A percentile compares a stretch with the other conserved stretches of the same genome.
Conservation (phyloP, 2,329 filamentous ascomycete species). For the Dactylellina sp. region DNA sequence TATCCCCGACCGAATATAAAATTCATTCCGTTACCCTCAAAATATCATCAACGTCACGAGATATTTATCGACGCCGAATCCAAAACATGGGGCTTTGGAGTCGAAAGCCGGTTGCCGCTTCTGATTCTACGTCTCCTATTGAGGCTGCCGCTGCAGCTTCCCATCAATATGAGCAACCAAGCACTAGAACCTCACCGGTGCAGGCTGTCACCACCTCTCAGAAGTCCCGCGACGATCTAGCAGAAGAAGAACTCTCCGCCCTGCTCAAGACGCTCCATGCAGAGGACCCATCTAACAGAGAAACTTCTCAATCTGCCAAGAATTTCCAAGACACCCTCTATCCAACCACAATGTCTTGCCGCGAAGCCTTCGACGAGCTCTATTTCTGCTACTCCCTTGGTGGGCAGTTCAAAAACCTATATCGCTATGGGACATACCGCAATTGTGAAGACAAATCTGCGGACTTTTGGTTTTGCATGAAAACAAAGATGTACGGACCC, state of each 20-base stretch:
- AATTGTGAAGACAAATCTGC: slow-evolving; percentile 87
- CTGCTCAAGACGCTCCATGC: slow-evolving; percentile 57
- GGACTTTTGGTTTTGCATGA: slow-evolving; percentile 99
- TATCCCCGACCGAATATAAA: slow-evolving; percentile 31
- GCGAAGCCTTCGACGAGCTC: slow-evolving; percentile 87
- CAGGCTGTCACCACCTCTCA: background rate
- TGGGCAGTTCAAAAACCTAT: slow-evolving; percentile 82
- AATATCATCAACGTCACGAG: background rate
- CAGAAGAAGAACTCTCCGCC: slow-evolving; percentile 59
- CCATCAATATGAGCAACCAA: slow-evolving; percentile 12
- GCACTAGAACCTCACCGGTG: background rate
- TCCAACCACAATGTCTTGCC: slow-evolving; percentile 86
- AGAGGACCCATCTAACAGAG: slow-evolving; percentile 14
- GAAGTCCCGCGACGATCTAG: slow-evolving; percentile 58
- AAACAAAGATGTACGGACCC: slow-evolving; percentile 72
- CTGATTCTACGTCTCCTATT: slow-evolving; percentile 42
- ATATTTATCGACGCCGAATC: background rate
- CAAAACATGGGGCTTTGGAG: slow-evolving; percentile 45
- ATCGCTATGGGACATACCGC: slow-evolving; percentile 82
- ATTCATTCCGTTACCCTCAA: background rate
- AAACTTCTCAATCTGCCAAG: slow-evolving; percentile 54
- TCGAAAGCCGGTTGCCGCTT: slow-evolving; percentile 44
- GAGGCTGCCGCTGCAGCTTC: slow-evolving; percentile 23
- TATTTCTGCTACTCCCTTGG: slow-evolving; percentile 94
- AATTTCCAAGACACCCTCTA: slow-evolving; percentile 76